These are phyloP conservation scores for Coemansia sp. DNA, from an alignment of 192 early-diverging fungal genomes.

Conservation along the genomic window DNA sequence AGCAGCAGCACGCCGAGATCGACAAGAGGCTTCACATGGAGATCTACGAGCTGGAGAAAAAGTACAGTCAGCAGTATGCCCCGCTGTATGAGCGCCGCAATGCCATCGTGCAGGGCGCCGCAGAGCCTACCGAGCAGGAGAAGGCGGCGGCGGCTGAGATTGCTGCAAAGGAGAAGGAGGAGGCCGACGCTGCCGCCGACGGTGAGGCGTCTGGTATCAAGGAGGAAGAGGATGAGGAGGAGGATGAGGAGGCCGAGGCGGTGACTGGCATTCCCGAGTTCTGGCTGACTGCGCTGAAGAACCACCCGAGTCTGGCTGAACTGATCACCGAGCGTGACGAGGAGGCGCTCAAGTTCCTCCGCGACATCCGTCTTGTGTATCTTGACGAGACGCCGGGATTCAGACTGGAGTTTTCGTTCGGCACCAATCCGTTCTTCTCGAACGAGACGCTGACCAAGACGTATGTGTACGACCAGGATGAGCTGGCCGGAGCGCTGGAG, in stretches of 20 bases:
- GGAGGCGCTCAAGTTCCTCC: slow-evolving; percentile 81
- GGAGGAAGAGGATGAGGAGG: slow-evolving; percentile 57
- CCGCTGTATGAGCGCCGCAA: slow-evolving; percentile 91
- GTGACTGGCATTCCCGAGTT: slow-evolving; percentile 87
- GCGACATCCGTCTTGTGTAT: slow-evolving; percentile 85
- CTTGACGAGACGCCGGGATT: slow-evolving; percentile 89
- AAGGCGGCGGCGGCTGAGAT: slow-evolving; percentile 64
- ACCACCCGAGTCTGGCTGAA: slow-evolving; percentile 76
- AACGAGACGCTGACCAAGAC: slow-evolving; percentile 89
- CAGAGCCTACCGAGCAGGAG: slow-evolving; percentile 92
- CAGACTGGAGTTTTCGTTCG: slow-evolving; percentile 91
- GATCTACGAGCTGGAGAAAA: slow-evolving; percentile 94
- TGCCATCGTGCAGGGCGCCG: slow-evolving; percentile 71
- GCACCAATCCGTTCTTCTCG: slow-evolving; percentile 84
- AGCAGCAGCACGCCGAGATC: slow-evolving; percentile 81
- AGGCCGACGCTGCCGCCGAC: slow-evolving; percentile 56
- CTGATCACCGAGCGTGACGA: slow-evolving; percentile 92
- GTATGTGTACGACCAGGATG: slow-evolving; percentile 86
- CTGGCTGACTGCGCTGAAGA: slow-evolving; percentile 94
- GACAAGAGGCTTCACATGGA: slow-evolving; percentile 92
- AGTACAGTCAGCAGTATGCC: slow-evolving; percentile 81
- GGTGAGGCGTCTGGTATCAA: slow-evolving; percentile 39
- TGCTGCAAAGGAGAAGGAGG: slow-evolving; percentile 59
- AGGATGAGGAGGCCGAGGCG: slow-evolving; percentile 42
- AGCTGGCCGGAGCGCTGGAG: slow-evolving; percentile 80